These are phyloP conservation scores for Cyclocybe cylindracea DNA, from an alignment of 768 basidiomycete species.

Conservation along the genomic window DNA sequence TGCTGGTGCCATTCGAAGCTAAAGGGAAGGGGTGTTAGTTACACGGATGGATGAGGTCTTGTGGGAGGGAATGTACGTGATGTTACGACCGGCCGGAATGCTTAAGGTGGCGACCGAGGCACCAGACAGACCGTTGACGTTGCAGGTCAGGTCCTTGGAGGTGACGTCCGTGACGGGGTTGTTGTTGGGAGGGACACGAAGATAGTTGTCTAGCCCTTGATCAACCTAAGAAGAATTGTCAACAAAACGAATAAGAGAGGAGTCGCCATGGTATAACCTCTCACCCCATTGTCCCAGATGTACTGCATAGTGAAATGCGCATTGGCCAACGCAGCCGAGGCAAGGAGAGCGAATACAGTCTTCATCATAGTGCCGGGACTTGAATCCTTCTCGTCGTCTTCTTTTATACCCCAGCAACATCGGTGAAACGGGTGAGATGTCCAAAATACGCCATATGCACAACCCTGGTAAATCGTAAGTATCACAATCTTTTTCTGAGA, in stretches of 20 bases:
- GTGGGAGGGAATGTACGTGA: slow-evolving; percentile 30
- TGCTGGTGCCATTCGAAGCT: slow-evolving; percentile 61
- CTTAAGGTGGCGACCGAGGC: slow-evolving; percentile 37
- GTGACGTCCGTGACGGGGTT: slow-evolving; percentile 58
- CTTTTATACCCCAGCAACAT: neutral
- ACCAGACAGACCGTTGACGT: slow-evolving; percentile 48
- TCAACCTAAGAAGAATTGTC: slow-evolving; percentile 33
- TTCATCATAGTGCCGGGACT: slow-evolving; percentile 31
- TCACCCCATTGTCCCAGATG: slow-evolving; percentile 49
- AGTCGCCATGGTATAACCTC: neutral
- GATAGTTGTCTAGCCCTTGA: slow-evolving; percentile 43
- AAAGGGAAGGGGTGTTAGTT: slow-evolving; percentile 3
- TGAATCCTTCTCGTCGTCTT: neutral
- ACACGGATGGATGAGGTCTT: neutral
- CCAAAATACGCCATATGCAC: neutral
- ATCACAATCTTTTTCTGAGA: no score
- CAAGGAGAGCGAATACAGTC: slow-evolving; percentile 32
- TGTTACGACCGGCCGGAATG: slow-evolving; percentile 44
- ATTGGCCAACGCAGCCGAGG: slow-evolving; percentile 37
- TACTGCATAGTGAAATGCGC: slow-evolving; percentile 55
- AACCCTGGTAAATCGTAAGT: neutral
- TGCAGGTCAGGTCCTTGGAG: slow-evolving; percentile 53
- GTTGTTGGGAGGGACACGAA: slow-evolving; percentile 53
- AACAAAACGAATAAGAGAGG: neutral
- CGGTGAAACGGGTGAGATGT: neutral